Evolutionary conservation across 73 alveolate species (phyloP).

Genomic region (Loxodes magnus): DNA sequence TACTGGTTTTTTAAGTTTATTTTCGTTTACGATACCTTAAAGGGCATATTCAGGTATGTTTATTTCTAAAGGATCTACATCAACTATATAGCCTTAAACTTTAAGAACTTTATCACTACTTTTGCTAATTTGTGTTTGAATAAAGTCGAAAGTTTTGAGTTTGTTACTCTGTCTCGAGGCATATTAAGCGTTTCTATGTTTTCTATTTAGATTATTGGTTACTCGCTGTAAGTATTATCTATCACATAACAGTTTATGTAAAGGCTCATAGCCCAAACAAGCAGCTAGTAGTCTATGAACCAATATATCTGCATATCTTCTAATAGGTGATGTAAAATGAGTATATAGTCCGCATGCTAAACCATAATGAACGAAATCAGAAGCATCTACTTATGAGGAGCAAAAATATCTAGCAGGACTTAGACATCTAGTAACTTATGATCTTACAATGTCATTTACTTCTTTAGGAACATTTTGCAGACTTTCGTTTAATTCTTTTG

Average conservation of each 20-base stretch:
- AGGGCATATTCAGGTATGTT: no score
- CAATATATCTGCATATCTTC: conserved; percentile 99
- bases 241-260: conserved; percentile 86
- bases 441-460: conserved; percentile 57
- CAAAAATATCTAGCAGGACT: conserved; percentile 96
- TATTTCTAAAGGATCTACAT: no score
- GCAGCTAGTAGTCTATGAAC: conserved; percentile 99
- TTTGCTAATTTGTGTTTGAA: no score
- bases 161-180: no score
- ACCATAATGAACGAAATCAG: conserved; percentile 96
- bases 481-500: conserved; percentile 65
- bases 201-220: conserved; percentile 68
- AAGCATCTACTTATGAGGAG: conserved; percentile 90
- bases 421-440: conserved; percentile 91
- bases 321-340: conserved; percentile 85
- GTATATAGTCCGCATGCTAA: conserved; percentile 97
- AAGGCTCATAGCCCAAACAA: conserved; percentile 83
- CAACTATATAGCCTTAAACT: no score
- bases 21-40: no score
- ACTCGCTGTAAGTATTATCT: no score
- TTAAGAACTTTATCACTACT: no score
- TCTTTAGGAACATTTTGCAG: conserved; percentile 78
- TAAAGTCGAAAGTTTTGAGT: no score
- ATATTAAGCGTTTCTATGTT: conserved; percentile 45
- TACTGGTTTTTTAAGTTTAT: no score